A percentile compares a stretch with the other conserved stretches of the same genome.
Evolutionary conservation across 106 monocot genomes (phyloP).

Genomic region (Gastrodia elata): DNA sequence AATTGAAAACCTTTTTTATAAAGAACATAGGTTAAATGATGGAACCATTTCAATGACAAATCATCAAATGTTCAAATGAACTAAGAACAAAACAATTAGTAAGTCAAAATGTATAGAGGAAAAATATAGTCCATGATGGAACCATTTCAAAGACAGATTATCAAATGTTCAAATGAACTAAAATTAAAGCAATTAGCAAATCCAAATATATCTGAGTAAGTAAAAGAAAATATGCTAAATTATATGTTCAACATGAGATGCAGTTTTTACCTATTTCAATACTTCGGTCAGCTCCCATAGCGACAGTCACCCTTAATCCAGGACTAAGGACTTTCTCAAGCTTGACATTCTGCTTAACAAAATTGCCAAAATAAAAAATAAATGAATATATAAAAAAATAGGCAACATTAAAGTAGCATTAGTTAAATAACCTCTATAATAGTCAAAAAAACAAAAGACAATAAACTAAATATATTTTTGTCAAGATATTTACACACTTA

Average conservation of each 20-base stretch:
- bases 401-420: background rate
- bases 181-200: no score
- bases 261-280: constrained; percentile 43
- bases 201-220: no score
- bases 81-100: no score
- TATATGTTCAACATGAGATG: background rate
- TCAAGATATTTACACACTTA: background rate
- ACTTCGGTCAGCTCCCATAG: constrained; percentile 69
- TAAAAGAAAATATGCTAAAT: background rate
- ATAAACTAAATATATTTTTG: background rate
- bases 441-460: background rate
- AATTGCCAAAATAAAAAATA: background rate
- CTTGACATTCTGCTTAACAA: constrained; percentile 55
- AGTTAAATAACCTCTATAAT: background rate
- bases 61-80: no score
- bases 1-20: no score
- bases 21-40: no score
- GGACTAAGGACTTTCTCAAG: constrained; percentile 76
- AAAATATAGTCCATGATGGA: no score
- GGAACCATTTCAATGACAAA: no score
- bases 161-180: no score
- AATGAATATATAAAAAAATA: background rate
- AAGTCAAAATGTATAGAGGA: no score
- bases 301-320: constrained; percentile 71
- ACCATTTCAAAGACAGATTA: no score